Evolutionary conservation across 108 stramenopile genomes (phyloP).

Genomic region (Cyclotella baltica): DNA sequence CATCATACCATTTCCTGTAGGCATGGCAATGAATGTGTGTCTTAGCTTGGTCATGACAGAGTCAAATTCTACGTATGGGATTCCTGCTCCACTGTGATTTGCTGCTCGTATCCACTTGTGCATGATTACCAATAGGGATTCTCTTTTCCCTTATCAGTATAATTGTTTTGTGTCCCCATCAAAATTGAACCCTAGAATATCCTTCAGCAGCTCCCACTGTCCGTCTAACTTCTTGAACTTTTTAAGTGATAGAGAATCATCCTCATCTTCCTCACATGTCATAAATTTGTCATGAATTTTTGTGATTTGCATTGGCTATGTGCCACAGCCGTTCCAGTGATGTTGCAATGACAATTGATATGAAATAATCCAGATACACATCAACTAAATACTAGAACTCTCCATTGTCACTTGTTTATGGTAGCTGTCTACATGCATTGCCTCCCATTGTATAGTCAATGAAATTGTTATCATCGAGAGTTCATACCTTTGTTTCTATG

Average conservation of each 20-base stretch:
- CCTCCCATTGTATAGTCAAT: background rate
- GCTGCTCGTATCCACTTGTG: constrained; percentile 8
- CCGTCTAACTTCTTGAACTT: constrained; percentile 12
- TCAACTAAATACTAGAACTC: constrained; percentile 9
- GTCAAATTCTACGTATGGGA: constrained; percentile 10
- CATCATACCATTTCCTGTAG: background rate
- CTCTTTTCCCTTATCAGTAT: too few species aligned
- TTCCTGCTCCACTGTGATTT: background rate
- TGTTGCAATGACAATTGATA: constrained; percentile 2
- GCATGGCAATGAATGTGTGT: constrained; percentile 18
- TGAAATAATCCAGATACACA: constrained; percentile 32
- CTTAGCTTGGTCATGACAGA: constrained; percentile 3
- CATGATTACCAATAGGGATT: background rate
- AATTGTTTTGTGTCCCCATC: too few species aligned
- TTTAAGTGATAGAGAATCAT: constrained; percentile 41
- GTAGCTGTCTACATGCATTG: background rate
- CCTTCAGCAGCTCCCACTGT: background rate
- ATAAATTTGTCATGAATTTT: constrained; percentile 27
- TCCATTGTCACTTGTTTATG: background rate
- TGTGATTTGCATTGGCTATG: constrained; percentile 1
- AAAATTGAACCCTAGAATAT: background rate
- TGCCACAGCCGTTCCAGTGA: constrained; percentile 6
- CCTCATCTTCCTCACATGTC: background rate
- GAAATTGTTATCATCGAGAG: background rate
- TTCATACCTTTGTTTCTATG: background rate